Base-by-base conservation (phyloP, 2,329 filamentous ascomycete genomes). In the Cylindrodendrum hubeiense region DNA sequence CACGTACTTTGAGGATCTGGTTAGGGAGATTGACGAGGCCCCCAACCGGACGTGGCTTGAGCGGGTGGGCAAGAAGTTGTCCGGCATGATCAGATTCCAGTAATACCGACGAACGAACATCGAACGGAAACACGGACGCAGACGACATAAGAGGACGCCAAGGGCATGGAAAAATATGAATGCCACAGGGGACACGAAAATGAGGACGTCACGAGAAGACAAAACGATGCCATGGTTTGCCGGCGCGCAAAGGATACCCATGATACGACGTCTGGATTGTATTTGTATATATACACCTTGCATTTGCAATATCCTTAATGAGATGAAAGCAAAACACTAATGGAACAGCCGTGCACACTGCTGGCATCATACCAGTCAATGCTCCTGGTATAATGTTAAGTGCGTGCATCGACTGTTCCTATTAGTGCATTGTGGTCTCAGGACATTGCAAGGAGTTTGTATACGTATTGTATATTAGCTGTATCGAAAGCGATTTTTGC, bases 1-100 rank as follows among this genome's bases (percentile, higher is more conserved):
- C 39, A 86, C 84, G 0, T 90, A 92, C 75, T 92, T 90, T 73
- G 77, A 81, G 21, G 86, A 90, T 68, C 77, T 92, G 30, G 75
- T 91, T 1, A 82, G 79, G 57, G 90, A 92, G 76, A 83, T 92
- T 24, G 87, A 91, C 37, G 87, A 87, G 70, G 89, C 87, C 4
- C 90, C 90, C 2, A 85, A 80, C 43, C 80, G 90, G 62, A 84
- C 84, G 8, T 89, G 84, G 80, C 74, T 87, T 22, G 81, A 84
- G 53, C 82, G 85, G 57, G 65, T 89, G 53, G 78, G 81, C 65
- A 86, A 90, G 74, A 83, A 83, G 66, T 73, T 90, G 67, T 84
- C 85, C 66, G 89, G 90, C 12, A 83, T 89, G 78, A 84, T 92
- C 65, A 82, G 89, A 65, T 79, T 90, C 62, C 79, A 85, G 71